Percentiles rank a stretch among this genome's conserved stretches.
These are phyloP conservation scores for Trichoderma lentiforme DNA, from an alignment of 2,329 filamentous ascomycete species.

Conservation along the genomic window DNA sequence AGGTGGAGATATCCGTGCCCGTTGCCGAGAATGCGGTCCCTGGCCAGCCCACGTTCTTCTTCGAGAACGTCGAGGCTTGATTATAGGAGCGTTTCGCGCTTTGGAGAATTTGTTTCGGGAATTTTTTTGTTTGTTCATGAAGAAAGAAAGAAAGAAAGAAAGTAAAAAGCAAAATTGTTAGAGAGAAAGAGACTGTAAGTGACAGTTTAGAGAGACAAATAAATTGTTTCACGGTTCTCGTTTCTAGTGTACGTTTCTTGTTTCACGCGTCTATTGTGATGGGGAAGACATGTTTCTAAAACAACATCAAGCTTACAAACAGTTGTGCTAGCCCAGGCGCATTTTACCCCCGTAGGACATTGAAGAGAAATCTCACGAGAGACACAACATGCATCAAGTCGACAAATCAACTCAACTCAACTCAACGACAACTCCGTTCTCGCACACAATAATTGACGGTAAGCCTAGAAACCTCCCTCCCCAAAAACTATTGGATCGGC, in stretches of 20 bases:
- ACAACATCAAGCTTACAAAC: background rate
- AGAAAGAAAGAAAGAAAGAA: background rate
- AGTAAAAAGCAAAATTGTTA: background rate
- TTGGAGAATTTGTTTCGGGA: background rate
- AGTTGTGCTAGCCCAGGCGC: background rate
- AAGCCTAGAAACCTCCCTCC: background rate
- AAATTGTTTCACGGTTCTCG: background rate
- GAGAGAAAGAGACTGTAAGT: constrained; percentile 1
- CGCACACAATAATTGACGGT: background rate
- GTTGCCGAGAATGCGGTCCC: constrained; percentile 74
- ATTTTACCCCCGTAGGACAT: background rate
- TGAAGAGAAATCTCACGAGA: background rate
- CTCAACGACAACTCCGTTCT: background rate
- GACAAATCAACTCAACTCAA: background rate
- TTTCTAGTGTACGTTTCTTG: background rate
- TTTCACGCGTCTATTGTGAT: background rate
- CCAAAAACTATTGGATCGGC: background rate
- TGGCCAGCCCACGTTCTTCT: constrained; percentile 76
- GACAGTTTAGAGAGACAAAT: constrained; percentile 6
- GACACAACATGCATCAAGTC: background rate
- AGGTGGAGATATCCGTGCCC: constrained; percentile 55
- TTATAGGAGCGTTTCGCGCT: background rate
- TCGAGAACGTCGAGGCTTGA: constrained; percentile 68
- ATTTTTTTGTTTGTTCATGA: background rate
- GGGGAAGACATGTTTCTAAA: background rate